These are phyloP conservation scores for Anastatica hierochuntica DNA, from an alignment of 345 rosid species.

Conservation along the genomic window DNA sequence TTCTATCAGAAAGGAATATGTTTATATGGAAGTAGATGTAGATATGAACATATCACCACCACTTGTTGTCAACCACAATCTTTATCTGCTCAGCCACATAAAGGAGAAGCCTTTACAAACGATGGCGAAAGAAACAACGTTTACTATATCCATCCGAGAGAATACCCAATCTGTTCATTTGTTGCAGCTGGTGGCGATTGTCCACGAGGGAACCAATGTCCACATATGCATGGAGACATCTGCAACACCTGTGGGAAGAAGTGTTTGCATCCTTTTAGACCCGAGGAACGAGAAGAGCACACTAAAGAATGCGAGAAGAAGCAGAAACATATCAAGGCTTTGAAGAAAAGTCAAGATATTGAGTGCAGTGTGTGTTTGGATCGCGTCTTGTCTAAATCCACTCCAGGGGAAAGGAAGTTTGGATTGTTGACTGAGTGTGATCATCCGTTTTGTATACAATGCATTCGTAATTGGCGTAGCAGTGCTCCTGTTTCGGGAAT, in stretches of 20 bases:
- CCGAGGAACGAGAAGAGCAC: slow-evolving; percentile 76
- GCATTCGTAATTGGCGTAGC: slow-evolving; percentile 84
- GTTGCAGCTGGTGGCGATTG: slow-evolving; percentile 82
- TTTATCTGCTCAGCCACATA: slow-evolving; percentile 38
- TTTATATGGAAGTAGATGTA: slow-evolving; percentile 71
- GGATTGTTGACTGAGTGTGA: slow-evolving; percentile 76
- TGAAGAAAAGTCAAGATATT: slow-evolving; percentile 65
- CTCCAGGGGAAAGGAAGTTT: slow-evolving; percentile 75
- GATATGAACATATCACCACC: slow-evolving; percentile 68
- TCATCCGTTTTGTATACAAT: slow-evolving; percentile 82
- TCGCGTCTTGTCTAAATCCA: slow-evolving; percentile 59
- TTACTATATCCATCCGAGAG: slow-evolving; percentile 34
- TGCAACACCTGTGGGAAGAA: slow-evolving; percentile 76
- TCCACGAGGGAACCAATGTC: slow-evolving; percentile 71
- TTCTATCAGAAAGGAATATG: slow-evolving; percentile 87
- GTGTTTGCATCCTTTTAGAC: slow-evolving; percentile 84
- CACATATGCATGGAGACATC: slow-evolving; percentile 77
- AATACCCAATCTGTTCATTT: slow-evolving; percentile 66
- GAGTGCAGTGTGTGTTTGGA: slow-evolving; percentile 82
- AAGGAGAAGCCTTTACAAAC: slow-evolving; percentile 8
- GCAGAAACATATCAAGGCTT: slow-evolving; percentile 63
- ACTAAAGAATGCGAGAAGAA: slow-evolving; percentile 57
- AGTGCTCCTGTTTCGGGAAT: slow-evolving; percentile 78
- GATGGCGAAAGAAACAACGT: slow-evolving; percentile 30
- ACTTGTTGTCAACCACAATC: slow-evolving; percentile 33